A percentile compares a stretch with the other conserved stretches of the same genome.
These are phyloP conservation scores for Penicillium angulare DNA, from an alignment of 495 filamentous ascomycete species.

Conservation along the genomic window DNA sequence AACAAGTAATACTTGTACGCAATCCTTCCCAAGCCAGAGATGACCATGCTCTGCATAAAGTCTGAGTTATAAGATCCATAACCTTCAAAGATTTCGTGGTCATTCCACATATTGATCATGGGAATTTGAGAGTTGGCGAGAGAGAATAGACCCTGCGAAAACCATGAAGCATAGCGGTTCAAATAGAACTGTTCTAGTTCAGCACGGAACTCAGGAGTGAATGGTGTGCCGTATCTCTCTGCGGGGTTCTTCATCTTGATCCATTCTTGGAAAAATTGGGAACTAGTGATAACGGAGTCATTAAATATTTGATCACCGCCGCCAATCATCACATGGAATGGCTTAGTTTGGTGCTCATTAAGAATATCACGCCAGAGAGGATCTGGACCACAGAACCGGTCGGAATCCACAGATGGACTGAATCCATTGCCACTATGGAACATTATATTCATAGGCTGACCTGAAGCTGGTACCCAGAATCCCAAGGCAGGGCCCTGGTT, in stretches of 20 bases:
- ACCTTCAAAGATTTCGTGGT: conserved; percentile 97
- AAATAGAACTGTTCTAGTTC: conserved; percentile 88
- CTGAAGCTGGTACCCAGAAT: conserved; percentile 90
- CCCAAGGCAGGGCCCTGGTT: conserved; percentile 84
- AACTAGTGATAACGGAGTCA: conserved; percentile 73
- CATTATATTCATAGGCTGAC: conserved; percentile 96
- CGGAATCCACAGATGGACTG: conserved; percentile 71
- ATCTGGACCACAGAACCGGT: conserved; percentile 85
- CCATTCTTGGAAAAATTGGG: conserved; percentile 76
- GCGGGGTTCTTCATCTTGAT: conserved; percentile 73
- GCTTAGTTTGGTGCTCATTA: conserved; percentile 85
- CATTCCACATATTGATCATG: conserved; percentile 98
- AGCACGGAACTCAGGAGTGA: conserved; percentile 73
- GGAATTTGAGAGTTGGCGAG: conserved; percentile 93
- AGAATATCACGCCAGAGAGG: conserved; percentile 95
- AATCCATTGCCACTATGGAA: conserved; percentile 98
- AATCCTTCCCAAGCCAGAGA: conserved; percentile 82
- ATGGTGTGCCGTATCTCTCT: conserved; percentile 71
- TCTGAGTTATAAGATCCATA: conserved; percentile 90
- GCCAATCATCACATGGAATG: conserved; percentile 98
- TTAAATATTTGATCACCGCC: conserved; percentile 98
- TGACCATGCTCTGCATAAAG: conserved; percentile 89
- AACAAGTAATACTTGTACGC: conserved; percentile 98
- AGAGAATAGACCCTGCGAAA: conserved; percentile 90
- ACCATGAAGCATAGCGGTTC: conserved; percentile 84